Evolutionary conservation across 352 stramenopile genomes (phyloP), one percentile per base, ranked within the genome.

Genomic region (Phytophthora rubi): DNA sequence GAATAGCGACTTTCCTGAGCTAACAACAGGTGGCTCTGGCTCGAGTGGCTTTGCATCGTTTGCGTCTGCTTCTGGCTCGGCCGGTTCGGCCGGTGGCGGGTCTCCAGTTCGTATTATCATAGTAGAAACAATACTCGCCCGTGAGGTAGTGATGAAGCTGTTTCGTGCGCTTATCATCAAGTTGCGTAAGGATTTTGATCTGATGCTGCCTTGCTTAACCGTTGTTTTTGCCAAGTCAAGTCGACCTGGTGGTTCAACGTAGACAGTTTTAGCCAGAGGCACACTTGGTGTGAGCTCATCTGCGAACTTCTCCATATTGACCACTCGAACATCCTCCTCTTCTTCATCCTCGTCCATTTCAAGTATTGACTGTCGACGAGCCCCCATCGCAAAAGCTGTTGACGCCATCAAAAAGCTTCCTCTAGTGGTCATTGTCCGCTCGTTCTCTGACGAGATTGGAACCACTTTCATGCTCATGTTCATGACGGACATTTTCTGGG

Each of bases 401-500:
- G 65, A 63, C 3, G 65, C 32, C 28, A 61, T 54, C 16, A 68
- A 35, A 21, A 77, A 74, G 28, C 63, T 76, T 33, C 35, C 53
- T 52, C 57, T 47, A 0, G 32, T 52, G 9, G 71, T 70, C 28
- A 69, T 75, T 28, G 45, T 68, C 10, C 33, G 64, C 26, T 72
- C 67, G 16, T 48, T 70, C 15, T 79, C 65, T 6, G 66, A 68
- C 10, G 60, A 60, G 4, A 71, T 62, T 12, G 72, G 77, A 0
- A 56, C 42, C 18, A 92, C 81, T 63, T 90, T 91, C 76, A 85
- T 86, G 8, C 59, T 68, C 79, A 85, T 86, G 45, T 53, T 72
- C 75, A 90, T 84, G 4, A 70, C 79, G 0, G 85, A 85, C 79
- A 91, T 86, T 16, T 88, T 84, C 49, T 83, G 62, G 0, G 79